Conservation (phyloP, 768 basidiomycete species). For the Mycena filopes region DNA sequence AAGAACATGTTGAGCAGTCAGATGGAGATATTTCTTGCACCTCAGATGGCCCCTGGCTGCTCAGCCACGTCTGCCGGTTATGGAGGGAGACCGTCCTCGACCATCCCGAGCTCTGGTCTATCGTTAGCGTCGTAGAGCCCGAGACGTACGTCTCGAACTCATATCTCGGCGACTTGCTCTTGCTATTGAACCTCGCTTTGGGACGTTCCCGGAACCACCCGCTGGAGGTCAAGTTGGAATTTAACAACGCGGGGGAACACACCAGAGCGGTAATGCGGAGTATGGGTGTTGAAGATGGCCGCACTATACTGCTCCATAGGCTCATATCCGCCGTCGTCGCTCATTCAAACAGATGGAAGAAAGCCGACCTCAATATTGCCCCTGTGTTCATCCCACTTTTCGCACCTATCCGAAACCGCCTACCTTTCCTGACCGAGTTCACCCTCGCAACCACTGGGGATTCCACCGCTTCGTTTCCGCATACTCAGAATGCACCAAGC, state of each 20-base stretch:
- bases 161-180: constrained; percentile 3
- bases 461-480: neutral
- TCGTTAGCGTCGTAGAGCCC: constrained; percentile 3
- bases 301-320: neutral
- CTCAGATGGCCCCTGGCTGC: constrained; percentile 2
- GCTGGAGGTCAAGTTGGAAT: constrained; percentile 6
- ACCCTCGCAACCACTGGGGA: neutral
- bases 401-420: constrained; percentile 10
- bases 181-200: constrained; percentile 18
- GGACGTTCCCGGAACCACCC: constrained; percentile 7
- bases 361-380: constrained; percentile 1
- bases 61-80: constrained; percentile 9
- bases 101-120: constrained; percentile 17
- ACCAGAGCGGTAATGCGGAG: neutral
- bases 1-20: neutral
- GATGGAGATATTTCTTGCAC: neutral
- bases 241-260: neutral
- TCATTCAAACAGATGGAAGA: constrained; percentile 21
- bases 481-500: constrained; percentile 1
- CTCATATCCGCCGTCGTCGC: constrained; percentile 15
- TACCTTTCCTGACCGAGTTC: constrained; percentile 6
- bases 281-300: neutral
- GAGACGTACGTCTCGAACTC: neutral
- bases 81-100: constrained; percentile 13
- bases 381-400: neutral